Conservation (phyloP, 2,329 filamentous ascomycete genomes). For the Claviceps lovelessii region DNA sequence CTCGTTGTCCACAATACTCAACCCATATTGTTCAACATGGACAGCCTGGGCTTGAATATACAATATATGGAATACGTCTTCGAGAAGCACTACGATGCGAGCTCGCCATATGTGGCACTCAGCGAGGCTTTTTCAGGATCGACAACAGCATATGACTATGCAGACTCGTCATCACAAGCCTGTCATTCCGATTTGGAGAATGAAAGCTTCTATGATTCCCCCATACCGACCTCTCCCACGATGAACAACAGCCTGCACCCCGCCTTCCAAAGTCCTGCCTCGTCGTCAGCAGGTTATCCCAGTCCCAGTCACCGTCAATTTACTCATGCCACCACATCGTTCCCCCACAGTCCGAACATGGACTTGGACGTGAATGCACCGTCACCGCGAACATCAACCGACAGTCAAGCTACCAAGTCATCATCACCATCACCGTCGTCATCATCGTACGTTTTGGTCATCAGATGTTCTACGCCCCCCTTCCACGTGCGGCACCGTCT, state of each 20-base stretch:
- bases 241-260: neutral
- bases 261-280: neutral
- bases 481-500: too few species aligned
- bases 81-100: neutral
- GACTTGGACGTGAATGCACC: conserved; percentile 7
- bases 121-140: conserved; percentile 2
- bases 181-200: conserved; percentile 1
- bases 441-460: neutral
- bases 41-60: neutral
- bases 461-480: neutral
- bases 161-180: conserved; percentile 1
- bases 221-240: neutral
- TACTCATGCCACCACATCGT: conserved; percentile 4
- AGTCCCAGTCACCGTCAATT: conserved; percentile 2
- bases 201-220: neutral
- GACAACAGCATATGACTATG: neutral
- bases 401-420: conserved; percentile 6
- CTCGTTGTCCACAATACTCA: neutral
- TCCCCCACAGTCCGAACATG: conserved; percentile 9
- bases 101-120: neutral
- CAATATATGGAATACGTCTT: neutral
- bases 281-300: conserved; percentile 1
- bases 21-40: neutral
- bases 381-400: conserved; percentile 6
- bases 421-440: neutral